Evolutionary conservation across 306 rosid genomes (phyloP).

Genomic region (Cicer arietinum): DNA sequence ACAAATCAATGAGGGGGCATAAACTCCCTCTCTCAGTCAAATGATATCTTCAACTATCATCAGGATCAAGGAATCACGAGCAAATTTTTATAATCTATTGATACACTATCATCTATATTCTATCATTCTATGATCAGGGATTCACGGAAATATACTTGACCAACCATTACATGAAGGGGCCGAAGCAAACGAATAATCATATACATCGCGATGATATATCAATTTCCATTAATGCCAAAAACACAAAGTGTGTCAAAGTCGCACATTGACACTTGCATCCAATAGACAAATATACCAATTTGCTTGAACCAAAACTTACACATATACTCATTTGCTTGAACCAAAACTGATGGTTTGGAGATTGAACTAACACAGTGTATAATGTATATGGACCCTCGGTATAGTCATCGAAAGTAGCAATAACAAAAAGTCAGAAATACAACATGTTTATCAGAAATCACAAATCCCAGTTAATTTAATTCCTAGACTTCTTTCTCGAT

Average conservation of each 20-base stretch:
- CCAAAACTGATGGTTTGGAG: slow-evolving; percentile 40
- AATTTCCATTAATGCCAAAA: no score
- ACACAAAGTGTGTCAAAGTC: not conserved
- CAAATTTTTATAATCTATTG: no score
- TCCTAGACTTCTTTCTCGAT: slow-evolving; percentile 91
- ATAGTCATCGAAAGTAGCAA: slow-evolving; percentile 38
- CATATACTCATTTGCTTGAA: slow-evolving; percentile 40
- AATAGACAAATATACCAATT: slow-evolving; percentile 30
- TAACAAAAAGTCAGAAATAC: slow-evolving; percentile 35
- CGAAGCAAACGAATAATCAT: no score
- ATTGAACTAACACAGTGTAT: slow-evolving; percentile 30
- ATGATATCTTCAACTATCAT: no score
- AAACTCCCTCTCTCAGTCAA: no score
- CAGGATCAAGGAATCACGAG: no score
- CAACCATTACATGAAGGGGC: no score
- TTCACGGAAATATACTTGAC: no score
- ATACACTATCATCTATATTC: no score
- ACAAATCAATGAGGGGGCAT: no score
- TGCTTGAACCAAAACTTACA: slow-evolving; percentile 42
- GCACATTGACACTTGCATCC: slow-evolving; percentile 10
- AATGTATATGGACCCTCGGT: slow-evolving; percentile 34
- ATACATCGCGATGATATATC: no score
- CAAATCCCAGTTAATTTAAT: slow-evolving; percentile 41
- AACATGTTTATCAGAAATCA: slow-evolving; percentile 35
- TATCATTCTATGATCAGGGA: no score